Conservation (phyloP, 768 basidiomycete genomes). For the Hemileccinum impolitum region DNA sequence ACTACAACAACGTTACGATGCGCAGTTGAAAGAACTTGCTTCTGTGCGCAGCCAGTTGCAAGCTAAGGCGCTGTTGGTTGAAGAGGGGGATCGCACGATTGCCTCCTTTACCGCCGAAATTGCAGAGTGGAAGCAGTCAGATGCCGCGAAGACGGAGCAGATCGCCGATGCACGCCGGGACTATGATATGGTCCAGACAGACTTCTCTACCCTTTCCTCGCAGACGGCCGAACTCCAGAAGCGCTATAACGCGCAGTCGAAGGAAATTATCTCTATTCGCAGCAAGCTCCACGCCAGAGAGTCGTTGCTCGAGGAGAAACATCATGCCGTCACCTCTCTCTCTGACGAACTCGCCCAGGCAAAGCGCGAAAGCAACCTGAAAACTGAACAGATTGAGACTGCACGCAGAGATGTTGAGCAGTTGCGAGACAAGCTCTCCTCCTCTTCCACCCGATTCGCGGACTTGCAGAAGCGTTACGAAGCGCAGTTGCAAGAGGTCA, state of each 20-base stretch:
- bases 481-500: too few species aligned
- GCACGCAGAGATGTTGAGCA: too few species aligned
- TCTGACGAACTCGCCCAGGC: neutral
- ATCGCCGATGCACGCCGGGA: neutral
- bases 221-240: neutral
- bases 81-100: conserved; percentile 1
- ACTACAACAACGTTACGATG: neutral
- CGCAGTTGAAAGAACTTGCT: conserved; percentile 2
- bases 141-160: neutral
- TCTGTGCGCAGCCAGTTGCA: neutral
- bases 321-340: neutral
- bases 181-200: conserved; percentile 1
- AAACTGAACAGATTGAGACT: too few species aligned
- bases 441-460: too few species aligned
- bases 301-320: conserved; percentile 2
- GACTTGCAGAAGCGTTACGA: too few species aligned
- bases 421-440: too few species aligned
- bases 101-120: neutral
- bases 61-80: neutral
- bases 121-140: neutral
- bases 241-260: neutral
- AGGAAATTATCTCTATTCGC: neutral
- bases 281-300: neutral
- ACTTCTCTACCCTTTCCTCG: neutral
- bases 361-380: neutral